A percentile compares a stretch with the other conserved stretches of the same genome.
Conservation (phyloP, 176 grass and related monocot genomes). For the Eragrostis curvula region DNA sequence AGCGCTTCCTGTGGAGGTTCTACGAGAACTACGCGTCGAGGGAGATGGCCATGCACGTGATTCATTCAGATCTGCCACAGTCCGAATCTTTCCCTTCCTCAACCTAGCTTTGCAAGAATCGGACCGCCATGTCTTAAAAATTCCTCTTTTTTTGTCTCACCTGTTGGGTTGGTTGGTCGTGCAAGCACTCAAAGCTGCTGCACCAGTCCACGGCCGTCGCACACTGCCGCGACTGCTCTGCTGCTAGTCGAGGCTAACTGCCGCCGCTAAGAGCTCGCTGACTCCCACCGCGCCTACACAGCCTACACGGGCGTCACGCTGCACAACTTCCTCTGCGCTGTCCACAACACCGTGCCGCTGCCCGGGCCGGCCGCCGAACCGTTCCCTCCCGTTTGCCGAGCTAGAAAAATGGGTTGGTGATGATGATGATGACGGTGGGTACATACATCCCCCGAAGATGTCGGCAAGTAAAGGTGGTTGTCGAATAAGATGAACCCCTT, state of each 20-base stretch:
- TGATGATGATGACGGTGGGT: too few relatives aligned
- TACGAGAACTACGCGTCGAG: too few relatives aligned
- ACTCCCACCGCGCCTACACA: conserved; percentile 66
- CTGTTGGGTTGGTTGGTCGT: neutral
- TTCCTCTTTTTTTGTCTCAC: neutral
- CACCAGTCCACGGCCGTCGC: conserved; percentile 42
- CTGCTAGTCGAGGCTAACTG: conserved; percentile 67
- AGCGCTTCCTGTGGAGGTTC: too few relatives aligned
- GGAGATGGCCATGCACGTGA: too few relatives aligned
- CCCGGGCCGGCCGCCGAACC: neutral
- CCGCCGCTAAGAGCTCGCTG: conserved; percentile 64
- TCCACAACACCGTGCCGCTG: neutral
- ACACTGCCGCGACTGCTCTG: too few relatives aligned
- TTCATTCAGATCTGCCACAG: conserved; percentile 16
- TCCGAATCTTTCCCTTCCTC: neutral
- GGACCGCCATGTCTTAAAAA: too few relatives aligned
- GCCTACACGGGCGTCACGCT: conserved; percentile 51
- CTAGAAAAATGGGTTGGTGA: too few relatives aligned
- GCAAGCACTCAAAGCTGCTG: conserved; percentile 55
- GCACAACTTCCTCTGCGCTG: conserved; percentile 50
- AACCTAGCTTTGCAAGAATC: neutral
- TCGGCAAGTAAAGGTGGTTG: too few relatives aligned
- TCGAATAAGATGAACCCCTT: too few relatives aligned
- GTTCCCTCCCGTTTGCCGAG: too few relatives aligned
- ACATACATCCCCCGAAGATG: too few relatives aligned